Conservation (phyloP, 2,329 filamentous ascomycete species). For the Colletotrichum ledebouriae region DNA sequence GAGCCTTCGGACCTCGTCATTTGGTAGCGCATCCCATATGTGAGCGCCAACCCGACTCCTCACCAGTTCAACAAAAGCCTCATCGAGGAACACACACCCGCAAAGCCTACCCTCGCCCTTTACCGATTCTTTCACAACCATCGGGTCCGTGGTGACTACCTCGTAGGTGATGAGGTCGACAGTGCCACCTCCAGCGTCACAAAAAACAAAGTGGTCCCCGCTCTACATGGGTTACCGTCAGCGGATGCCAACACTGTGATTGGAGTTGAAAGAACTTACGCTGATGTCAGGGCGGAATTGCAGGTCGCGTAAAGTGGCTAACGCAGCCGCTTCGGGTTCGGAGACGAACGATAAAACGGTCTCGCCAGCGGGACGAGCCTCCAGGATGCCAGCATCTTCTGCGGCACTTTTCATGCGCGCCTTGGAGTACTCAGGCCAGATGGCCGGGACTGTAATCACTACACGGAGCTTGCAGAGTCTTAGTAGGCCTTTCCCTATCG, state of each 20-base stretch:
- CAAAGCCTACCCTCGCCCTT: slow-evolving; percentile 55
- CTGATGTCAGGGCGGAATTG: slow-evolving; percentile 44
- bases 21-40: slow-evolving; percentile 28
- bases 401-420: slow-evolving; percentile 54
- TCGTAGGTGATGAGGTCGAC: slow-evolving; percentile 58
- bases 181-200: slow-evolving; percentile 55
- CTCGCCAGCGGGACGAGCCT: slow-evolving; percentile 44
- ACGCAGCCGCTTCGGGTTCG: slow-evolving; percentile 61
- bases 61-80: slow-evolving; percentile 51
- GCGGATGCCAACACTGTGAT: neutral
- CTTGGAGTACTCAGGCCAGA: slow-evolving; percentile 58
- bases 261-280: slow-evolving; percentile 19
- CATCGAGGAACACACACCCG: slow-evolving; percentile 57
- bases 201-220: slow-evolving; percentile 50
- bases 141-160: slow-evolving; percentile 44
- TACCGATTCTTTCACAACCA: slow-evolving; percentile 54
- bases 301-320: slow-evolving; percentile 53
- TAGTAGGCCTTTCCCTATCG: slow-evolving; percentile 45
- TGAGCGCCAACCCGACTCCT: slow-evolving; percentile 40
- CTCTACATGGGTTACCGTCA: slow-evolving; percentile 1
- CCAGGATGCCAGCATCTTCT: slow-evolving; percentile 53
- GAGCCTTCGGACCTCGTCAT: neutral
- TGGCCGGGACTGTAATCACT: slow-evolving; percentile 59
- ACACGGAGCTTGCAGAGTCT: slow-evolving; percentile 50
- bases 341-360: slow-evolving; percentile 54